Base-by-base conservation (phyloP, 371 early-diverging fungal species). In the Saksenaea oblongispora region DNA sequence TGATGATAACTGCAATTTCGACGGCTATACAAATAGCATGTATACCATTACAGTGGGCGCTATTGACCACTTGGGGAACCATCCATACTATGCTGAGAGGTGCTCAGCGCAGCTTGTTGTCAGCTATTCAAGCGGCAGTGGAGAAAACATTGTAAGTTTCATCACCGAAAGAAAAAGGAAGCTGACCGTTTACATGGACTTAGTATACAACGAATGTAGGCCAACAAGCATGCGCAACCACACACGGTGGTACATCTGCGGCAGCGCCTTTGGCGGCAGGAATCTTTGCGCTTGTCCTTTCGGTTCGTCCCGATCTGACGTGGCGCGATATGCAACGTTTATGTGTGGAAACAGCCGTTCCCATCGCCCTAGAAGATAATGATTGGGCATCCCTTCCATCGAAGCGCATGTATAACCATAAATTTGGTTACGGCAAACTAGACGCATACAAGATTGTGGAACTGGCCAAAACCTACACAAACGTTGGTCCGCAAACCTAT, bases 41-140 rank as follows among this genome's bases (percentile, higher is more conserved):
- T 98, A 93, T 73, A 95, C 97, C 0, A 87, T 98, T 56, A 93
- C 96, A 0, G 93, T 98, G 10, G 94, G 93, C 10, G 95, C 98
- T 15, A 84, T 97, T 58, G 91, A 93, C 62, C 83, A 88, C 26
- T 34, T 74, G 9, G 90, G 93, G 54, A 61, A 82, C 4, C 92
- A 93, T 64, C 97, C 98, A 3, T 72, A 68, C 26, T 97, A 97
- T 70, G 88, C 94, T 11, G 98, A 97, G 74, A 68, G 71, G 24
- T 97, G 98, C 72, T 83, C 93, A 13, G 96, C 98, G 3, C 92
- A 93, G 60, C 74, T 96, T 61, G 90, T 89, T 1, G 93, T 91
- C 11, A 90, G 92, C 53, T 97, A 96, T 71, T 89, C 90, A 59
- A 86, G 90, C 67, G 92, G 89, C 10, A 87, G 82, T 37, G 76